phyloP scores from a whole-genome alignment of 2,329 filamentous ascomycete species.

The Colletotrichum chrysophilum region DNA sequence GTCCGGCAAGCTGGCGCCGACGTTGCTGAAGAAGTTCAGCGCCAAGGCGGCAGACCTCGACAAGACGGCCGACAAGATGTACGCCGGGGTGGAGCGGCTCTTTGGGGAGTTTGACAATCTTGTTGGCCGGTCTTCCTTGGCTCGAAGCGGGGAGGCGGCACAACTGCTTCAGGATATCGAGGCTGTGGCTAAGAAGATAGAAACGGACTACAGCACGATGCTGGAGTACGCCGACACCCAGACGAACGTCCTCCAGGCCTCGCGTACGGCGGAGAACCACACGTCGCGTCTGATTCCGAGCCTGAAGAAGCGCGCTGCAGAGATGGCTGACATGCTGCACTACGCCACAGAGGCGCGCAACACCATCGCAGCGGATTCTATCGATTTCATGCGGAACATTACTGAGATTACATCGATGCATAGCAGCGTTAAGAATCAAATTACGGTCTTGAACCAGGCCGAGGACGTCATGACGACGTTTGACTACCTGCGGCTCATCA shows the following conservation, averaged over 20 bases:
- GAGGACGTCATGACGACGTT: constrained; percentile 82
- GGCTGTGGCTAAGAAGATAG: constrained; percentile 84
- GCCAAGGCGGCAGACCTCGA: constrained; percentile 66
- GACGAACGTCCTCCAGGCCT: constrained; percentile 63
- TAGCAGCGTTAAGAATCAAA: constrained; percentile 72
- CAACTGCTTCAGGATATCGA: constrained; percentile 85
- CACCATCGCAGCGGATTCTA: constrained; percentile 65
- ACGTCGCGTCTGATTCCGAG: constrained; percentile 67
- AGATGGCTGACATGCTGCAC: constrained; percentile 66
- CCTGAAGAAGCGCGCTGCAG: constrained; percentile 58
- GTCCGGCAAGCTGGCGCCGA: constrained; percentile 69
- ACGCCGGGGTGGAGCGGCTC: constrained; percentile 65
- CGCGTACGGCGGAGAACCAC: constrained; percentile 67
- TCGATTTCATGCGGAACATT: constrained; percentile 81
- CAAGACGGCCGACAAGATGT: constrained; percentile 63
- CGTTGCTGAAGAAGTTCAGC: constrained; percentile 64
- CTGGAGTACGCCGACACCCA: constrained; percentile 70
- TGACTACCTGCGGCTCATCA: constrained; percentile 79
- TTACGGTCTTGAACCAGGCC: constrained; percentile 73
- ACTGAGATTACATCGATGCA: constrained; percentile 80
- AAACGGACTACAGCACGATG: constrained; percentile 82
- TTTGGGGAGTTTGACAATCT: constrained; percentile 68
- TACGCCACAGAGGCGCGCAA: constrained; percentile 72
- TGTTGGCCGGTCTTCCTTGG: constrained; percentile 57
- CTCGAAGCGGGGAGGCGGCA: constrained; percentile 66